A percentile compares a stretch with the other conserved stretches of the same genome.
Evolutionary conservation across 306 rosid genomes (phyloP).

Genomic region (Mimosa pudica): DNA sequence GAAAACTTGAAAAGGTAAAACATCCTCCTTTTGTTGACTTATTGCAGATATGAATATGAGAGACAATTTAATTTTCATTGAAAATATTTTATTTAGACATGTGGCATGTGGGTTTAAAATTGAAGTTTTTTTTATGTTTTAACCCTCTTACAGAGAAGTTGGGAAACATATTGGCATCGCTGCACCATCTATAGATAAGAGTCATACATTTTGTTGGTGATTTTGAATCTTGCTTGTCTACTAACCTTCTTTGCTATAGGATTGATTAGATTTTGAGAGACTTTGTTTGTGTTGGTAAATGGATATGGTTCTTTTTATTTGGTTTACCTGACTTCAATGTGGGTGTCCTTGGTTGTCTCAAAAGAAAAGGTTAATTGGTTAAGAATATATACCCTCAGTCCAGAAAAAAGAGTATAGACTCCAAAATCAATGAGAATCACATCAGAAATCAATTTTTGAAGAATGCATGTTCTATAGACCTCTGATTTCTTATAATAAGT

Average conservation of each 20-base stretch:
- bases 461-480: not conserved
- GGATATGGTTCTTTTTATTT: not conserved
- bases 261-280: not conserved
- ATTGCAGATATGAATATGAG: no score
- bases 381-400: no score
- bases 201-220: not conserved
- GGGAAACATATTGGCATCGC: not conserved
- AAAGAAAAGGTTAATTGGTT: not conserved
- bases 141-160: not conserved
- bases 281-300: not conserved
- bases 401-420: not conserved
- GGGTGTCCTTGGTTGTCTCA: not conserved
- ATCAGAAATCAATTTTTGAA: not conserved
- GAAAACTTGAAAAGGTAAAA: slow-evolving; percentile 83
- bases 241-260: not conserved
- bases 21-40: slow-evolving; percentile 9
- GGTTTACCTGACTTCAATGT: not conserved
- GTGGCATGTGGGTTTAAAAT: not conserved
- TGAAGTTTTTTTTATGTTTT: slow-evolving; percentile 1
- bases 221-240: not conserved
- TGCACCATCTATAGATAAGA: not conserved
- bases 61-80: no score
- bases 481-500: not conserved
- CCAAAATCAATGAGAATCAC: not conserved
- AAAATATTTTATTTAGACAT: no score